Conservation (phyloP, 2,329 filamentous ascomycete genomes). For the Emydomyces testavorans region DNA sequence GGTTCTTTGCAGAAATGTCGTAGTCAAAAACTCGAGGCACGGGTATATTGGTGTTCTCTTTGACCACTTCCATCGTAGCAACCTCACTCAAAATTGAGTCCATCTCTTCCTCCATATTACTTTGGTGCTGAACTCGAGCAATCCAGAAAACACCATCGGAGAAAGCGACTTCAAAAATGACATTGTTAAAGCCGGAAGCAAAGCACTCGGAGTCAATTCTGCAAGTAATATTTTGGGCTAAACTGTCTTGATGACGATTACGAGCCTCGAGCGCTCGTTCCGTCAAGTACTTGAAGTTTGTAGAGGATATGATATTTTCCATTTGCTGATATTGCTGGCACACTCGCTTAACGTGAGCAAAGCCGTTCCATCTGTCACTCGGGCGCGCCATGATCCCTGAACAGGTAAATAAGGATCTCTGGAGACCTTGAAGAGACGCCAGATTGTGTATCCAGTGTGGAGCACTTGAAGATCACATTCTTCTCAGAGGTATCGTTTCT, state of each 20-base stretch:
- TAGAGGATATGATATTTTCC: conserved; percentile 1
- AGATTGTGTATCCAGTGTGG: too few species aligned
- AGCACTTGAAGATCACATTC: too few species aligned
- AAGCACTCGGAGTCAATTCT: conserved; percentile 2
- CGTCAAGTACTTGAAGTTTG: conserved; percentile 9
- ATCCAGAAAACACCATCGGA: conserved; percentile 11
- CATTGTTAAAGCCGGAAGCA: conserved; percentile 11
- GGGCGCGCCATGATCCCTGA: neutral
- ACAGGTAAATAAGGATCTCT: too few species aligned
- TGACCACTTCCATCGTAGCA: conserved; percentile 7
- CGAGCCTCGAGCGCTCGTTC: conserved; percentile 1
- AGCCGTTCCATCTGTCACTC: conserved; percentile 10
- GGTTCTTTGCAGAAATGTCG: conserved; percentile 4
- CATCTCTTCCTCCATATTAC: neutral
- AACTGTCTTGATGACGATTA: neutral
- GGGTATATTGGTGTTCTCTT: conserved; percentile 3
- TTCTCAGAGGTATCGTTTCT: too few species aligned
- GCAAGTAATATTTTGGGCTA: conserved; percentile 1
- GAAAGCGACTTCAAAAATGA: conserved; percentile 10
- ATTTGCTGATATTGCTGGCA: conserved; percentile 9
- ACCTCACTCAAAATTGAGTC: conserved; percentile 3
- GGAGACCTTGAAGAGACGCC: too few species aligned
- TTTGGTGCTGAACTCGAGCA: conserved; percentile 6
- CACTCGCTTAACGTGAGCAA: neutral
- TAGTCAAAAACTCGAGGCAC: conserved; percentile 8